phyloP scores from a whole-genome alignment of 2,329 filamentous ascomycete species.

The Botrytis fabae region DNA sequence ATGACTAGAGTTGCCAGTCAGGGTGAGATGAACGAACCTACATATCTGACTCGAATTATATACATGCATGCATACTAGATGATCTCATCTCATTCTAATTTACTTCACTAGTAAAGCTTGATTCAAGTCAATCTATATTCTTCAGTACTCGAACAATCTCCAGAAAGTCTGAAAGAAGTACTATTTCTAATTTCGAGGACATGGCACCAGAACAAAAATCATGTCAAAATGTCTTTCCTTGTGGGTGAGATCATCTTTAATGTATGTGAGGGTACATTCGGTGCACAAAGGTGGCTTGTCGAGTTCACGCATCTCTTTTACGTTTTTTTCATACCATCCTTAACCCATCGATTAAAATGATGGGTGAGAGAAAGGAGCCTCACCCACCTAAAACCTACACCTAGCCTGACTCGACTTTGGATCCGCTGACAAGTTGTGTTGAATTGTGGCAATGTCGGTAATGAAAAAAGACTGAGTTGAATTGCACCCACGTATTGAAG shows the following conservation, averaged over 20 bases:
- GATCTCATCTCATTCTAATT: background rate
- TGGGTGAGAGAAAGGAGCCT: background rate
- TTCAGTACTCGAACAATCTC: background rate
- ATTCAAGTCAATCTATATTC: no score
- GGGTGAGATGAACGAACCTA: background rate
- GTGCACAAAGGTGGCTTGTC: slow-evolving; percentile 1
- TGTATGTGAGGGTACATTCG: background rate
- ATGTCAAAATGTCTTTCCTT: background rate
- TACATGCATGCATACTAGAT: background rate
- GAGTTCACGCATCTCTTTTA: background rate
- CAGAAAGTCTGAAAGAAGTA: background rate
- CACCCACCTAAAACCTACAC: background rate
- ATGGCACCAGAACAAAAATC: no score
- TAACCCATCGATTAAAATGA: background rate
- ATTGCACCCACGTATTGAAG: background rate
- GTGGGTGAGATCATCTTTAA: background rate
- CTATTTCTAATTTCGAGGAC: background rate
- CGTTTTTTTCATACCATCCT: background rate
- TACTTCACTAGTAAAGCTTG: background rate
- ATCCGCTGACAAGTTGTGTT: background rate
- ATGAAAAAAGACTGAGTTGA: background rate
- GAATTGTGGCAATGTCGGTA: background rate
- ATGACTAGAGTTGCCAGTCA: background rate
- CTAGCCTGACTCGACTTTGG: background rate
- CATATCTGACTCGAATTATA: background rate